Evolutionary conservation across 2,329 filamentous ascomycete genomes (phyloP).

Genomic region (Basipetospora chlamydospora): DNA sequence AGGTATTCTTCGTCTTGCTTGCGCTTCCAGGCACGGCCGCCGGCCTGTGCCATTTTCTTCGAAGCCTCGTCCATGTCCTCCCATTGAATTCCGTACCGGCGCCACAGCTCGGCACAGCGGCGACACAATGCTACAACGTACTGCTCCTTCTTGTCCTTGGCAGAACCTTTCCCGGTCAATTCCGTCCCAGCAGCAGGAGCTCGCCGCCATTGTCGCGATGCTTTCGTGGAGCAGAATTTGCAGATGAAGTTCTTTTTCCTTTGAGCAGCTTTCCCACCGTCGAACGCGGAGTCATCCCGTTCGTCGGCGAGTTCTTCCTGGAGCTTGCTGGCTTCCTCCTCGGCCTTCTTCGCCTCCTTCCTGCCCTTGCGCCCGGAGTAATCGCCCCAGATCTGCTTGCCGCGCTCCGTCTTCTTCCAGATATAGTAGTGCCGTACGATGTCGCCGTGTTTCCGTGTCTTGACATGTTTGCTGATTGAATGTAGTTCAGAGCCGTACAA

Average conservation of each 20-base stretch:
- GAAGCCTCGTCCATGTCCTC: constrained; percentile 84
- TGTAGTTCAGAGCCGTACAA: constrained; percentile 88
- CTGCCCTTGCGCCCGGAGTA: constrained; percentile 80
- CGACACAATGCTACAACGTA: constrained; percentile 74
- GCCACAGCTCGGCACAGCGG: constrained; percentile 85
- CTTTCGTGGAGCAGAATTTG: constrained; percentile 76
- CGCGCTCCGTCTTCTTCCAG: constrained; percentile 89
- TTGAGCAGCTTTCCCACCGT: constrained; percentile 65
- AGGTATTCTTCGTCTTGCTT: constrained; percentile 84
- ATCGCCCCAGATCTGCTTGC: constrained; percentile 78
- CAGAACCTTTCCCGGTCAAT: constrained; percentile 40
- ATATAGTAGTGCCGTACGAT: constrained; percentile 92
- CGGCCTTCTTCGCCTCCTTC: constrained; percentile 65
- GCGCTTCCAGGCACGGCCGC: constrained; percentile 72
- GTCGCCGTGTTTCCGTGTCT: constrained; percentile 50
- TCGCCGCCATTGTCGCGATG: constrained; percentile 79
- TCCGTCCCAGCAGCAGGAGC: constrained; percentile 58
- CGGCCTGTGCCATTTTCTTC: constrained; percentile 69
- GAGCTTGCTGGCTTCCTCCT: constrained; percentile 58
- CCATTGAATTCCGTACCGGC: constrained; percentile 90
- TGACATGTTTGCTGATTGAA: constrained; percentile 71
- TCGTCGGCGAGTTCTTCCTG: constrained; percentile 88
- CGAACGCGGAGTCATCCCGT: constrained; percentile 89
- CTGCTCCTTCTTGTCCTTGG: constrained; percentile 64
- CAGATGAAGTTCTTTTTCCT: constrained; percentile 79